Percentiles rank a stretch among this genome's conserved stretches.
phyloP scores from a whole-genome alignment of 2,329 filamentous ascomycete genomes.

The Scopulariopsis brevicaulis region DNA sequence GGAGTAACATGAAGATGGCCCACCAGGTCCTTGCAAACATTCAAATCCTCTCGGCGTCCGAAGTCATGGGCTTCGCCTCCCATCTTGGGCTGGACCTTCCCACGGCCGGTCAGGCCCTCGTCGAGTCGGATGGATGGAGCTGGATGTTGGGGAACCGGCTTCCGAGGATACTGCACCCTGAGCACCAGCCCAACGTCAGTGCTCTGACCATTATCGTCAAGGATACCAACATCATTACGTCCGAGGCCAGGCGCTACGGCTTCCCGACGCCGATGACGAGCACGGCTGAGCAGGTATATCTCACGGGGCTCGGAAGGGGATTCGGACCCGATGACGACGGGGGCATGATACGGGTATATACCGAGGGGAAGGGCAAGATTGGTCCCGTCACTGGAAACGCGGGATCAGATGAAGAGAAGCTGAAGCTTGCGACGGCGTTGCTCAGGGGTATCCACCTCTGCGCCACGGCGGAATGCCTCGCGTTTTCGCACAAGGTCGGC shows the following conservation, averaged over 20 bases:
- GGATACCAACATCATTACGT: slow-evolving; percentile 56
- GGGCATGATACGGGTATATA: slow-evolving; percentile 29
- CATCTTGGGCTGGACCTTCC: slow-evolving; percentile 39
- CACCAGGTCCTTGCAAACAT: slow-evolving; percentile 55
- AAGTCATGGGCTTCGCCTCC: slow-evolving; percentile 48
- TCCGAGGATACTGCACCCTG: slow-evolving; percentile 39
- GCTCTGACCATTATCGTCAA: slow-evolving; percentile 50
- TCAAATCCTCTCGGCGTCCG: slow-evolving; percentile 49
- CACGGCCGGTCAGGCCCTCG: slow-evolving; percentile 27
- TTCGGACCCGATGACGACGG: slow-evolving; percentile 33
- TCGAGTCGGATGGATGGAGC: slow-evolving; percentile 37
- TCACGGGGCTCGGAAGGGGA: slow-evolving; percentile 45
- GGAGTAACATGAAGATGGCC: slow-evolving; percentile 58
- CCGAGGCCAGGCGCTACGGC: slow-evolving; percentile 42
- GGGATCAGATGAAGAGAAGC: slow-evolving; percentile 21
- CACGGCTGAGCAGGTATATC: slow-evolving; percentile 54
- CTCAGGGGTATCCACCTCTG: slow-evolving; percentile 31
- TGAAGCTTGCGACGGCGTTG: slow-evolving; percentile 23
- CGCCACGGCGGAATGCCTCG: slow-evolving; percentile 28
- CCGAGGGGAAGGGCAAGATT: slow-evolving; percentile 21
- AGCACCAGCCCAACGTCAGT: slow-evolving; percentile 43
- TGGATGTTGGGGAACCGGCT: slow-evolving; percentile 53
- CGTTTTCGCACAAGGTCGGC: slow-evolving; percentile 25
- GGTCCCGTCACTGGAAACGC: slow-evolving; percentile 15
- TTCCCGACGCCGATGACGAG: slow-evolving; percentile 52